phyloP scores from a whole-genome alignment of 2,329 filamentous ascomycete genomes.

The Hyphodiscus sp. region DNA sequence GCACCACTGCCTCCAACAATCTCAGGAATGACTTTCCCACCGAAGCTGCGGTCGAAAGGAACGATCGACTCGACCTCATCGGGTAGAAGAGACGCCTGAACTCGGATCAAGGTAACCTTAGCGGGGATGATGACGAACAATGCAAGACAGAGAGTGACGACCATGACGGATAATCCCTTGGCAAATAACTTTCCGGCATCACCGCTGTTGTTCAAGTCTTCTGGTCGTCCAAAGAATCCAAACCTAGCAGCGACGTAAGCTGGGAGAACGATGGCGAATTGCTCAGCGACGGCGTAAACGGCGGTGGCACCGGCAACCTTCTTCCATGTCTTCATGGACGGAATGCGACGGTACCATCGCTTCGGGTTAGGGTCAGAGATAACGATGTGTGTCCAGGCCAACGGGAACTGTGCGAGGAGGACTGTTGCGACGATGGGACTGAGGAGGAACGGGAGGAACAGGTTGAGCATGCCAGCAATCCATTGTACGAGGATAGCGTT shows the following conservation, averaged over 20 bases:
- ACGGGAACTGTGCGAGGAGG: conserved; percentile 58
- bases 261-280: conserved; percentile 44
- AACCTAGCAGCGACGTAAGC: conserved; percentile 35
- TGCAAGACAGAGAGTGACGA: conserved; percentile 43
- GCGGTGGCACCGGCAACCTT: conserved; percentile 64
- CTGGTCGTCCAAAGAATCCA: conserved; percentile 19
- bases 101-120: conserved; percentile 68
- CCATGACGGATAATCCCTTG: conserved; percentile 41
- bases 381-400: conserved; percentile 81
- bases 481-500: conserved; percentile 35
- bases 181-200: conserved; percentile 33
- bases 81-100: conserved; percentile 81
- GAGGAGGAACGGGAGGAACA: conserved; percentile 39
- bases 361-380: conserved; percentile 62
- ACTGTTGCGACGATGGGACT: conserved; percentile 52
- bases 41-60: conserved; percentile 83
- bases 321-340: conserved; percentile 57
- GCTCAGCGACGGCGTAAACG: conserved; percentile 52
- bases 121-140: conserved; percentile 68
- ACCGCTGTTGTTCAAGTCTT: conserved; percentile 16
- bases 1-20: conserved; percentile 67
- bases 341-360: conserved; percentile 59
- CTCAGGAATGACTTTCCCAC: conserved; percentile 67
- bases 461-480: conserved; percentile 31
- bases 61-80: conserved; percentile 79